These are phyloP conservation scores for Globisporangium spinosum DNA, from an alignment of 352 stramenopile genomes.

Conservation along the genomic window DNA sequence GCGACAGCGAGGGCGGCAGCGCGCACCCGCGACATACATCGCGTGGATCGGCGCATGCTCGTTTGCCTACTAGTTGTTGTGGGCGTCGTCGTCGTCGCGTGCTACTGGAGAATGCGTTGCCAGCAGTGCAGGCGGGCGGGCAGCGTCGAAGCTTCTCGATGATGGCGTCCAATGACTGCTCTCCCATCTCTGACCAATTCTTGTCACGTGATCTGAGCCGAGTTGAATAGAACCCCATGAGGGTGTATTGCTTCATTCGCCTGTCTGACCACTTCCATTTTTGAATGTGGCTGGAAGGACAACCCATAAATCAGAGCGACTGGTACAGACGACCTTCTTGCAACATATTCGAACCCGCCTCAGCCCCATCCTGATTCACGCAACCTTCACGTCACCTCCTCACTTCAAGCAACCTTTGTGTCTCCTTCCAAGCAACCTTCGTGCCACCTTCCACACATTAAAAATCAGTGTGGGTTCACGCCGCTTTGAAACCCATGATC, in stretches of 20 bases:
- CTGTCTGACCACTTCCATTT: too few species aligned
- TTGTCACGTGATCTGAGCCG: not conserved
- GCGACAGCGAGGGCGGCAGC: not conserved
- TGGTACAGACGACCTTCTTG: constrained; percentile 2
- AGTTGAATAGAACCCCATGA: too few species aligned
- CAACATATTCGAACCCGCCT: not conserved
- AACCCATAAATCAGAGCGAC: not conserved
- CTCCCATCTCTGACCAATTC: too few species aligned
- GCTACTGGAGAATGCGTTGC: not conserved
- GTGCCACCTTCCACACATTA: constrained; percentile 6
- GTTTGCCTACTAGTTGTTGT: not conserved
- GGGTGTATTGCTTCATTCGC: too few species aligned
- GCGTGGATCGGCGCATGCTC: not conserved
- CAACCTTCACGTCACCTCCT: constrained; percentile 11
- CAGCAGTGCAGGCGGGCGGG: not conserved
- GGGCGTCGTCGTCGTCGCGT: not conserved
- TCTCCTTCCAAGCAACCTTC: constrained; percentile 10
- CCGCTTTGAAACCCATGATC: not conserved
- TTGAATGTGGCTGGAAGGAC: not conserved
- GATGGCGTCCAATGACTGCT: too few species aligned
- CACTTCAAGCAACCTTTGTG: not conserved
- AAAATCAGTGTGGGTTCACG: constrained; percentile 5
- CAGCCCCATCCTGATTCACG: constrained; percentile 10
- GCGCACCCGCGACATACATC: not conserved
- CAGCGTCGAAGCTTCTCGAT: not conserved